These are phyloP conservation scores for Termitomyces sp. DNA, from an alignment of 768 basidiomycete species.

Conservation along the genomic window DNA sequence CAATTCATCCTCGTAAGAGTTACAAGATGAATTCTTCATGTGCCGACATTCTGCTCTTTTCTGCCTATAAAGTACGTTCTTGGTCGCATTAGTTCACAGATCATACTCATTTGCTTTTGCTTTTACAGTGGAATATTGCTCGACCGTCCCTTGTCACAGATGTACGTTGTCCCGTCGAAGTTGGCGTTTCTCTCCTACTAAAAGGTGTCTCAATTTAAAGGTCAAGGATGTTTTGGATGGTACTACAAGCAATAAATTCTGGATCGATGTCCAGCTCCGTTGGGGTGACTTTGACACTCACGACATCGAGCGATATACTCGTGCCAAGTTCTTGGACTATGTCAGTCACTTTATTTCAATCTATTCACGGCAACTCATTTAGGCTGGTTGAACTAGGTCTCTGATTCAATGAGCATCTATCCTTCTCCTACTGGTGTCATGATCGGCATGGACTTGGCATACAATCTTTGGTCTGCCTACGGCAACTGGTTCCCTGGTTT, in stretches of 20 bases:
- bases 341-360: slow-evolving; percentile 33
- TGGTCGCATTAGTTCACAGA: not conserved
- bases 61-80: slow-evolving; percentile 67
- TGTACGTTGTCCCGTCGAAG: slow-evolving; percentile 34
- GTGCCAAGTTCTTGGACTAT: slow-evolving; percentile 99
- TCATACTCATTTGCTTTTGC: not conserved
- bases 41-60: slow-evolving; percentile 96
- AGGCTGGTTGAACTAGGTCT: slow-evolving; percentile 45
- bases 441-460: slow-evolving; percentile 98
- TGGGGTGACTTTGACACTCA: slow-evolving; percentile 99
- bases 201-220: slow-evolving; percentile 27
- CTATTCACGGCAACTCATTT: not conserved
- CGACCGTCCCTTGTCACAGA: slow-evolving; percentile 95
- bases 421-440: slow-evolving; percentile 98
- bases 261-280: slow-evolving; percentile 92
- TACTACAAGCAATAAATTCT: slow-evolving; percentile 98
- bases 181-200: not conserved
- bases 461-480: slow-evolving; percentile 97
- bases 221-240: slow-evolving; percentile 95
- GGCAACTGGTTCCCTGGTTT: slow-evolving; percentile 99
- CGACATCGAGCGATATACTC: slow-evolving; percentile 97
- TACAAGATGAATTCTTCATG: slow-evolving; percentile 99
- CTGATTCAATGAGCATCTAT: slow-evolving; percentile 98
- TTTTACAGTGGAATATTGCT: slow-evolving; percentile 87
- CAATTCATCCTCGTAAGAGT: slow-evolving; percentile 98